A percentile compares a stretch with the other conserved stretches of the same genome.
Evolutionary conservation across 2,329 filamentous ascomycete genomes (phyloP).

Genomic region (Westerdykella ornata): DNA sequence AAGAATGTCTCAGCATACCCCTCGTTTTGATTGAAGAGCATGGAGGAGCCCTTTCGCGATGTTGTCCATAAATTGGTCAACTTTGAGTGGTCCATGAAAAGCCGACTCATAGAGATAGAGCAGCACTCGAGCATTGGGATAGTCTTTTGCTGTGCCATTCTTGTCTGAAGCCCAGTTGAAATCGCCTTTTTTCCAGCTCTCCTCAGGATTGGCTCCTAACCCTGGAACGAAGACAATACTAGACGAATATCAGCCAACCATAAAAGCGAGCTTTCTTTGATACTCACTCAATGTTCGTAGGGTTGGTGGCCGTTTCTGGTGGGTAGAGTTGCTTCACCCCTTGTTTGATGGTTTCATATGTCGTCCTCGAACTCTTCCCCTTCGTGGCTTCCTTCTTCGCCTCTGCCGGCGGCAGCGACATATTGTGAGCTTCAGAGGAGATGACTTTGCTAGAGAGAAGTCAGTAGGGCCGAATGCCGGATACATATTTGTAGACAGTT

Average conservation of each 20-base stretch:
- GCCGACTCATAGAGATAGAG: conserved; percentile 4
- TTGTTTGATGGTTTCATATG: not conserved
- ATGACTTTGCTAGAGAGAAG: no score
- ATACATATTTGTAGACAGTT: not conserved
- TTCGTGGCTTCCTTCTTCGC: not conserved
- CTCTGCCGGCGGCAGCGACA: not conserved
- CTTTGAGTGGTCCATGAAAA: conserved; percentile 3
- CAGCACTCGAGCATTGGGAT: conserved; percentile 3
- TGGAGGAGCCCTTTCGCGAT: conserved; percentile 2
- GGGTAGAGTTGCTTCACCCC: conserved; percentile 3
- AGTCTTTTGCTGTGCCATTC: conserved; percentile 3
- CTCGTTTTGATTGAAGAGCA: not conserved
- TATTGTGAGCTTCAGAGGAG: no score
- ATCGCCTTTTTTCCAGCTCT: conserved; percentile 1
- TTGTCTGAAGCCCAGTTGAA: conserved; percentile 5
- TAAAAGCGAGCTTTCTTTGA: not conserved
- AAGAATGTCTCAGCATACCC: not conserved
- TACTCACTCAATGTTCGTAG: not conserved
- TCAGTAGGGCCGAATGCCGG: not conserved
- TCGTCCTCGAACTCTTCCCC: not conserved
- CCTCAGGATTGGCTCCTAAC: conserved; percentile 2
- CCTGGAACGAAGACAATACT: conserved; percentile 4
- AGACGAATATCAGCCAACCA: not conserved
- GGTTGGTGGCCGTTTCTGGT: not conserved
- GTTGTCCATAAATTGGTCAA: conserved; percentile 4